These are phyloP conservation scores for Meyerozyma elateridarum DNA, from an alignment of 1,139 yeast species.

Conservation along the genomic window DNA sequence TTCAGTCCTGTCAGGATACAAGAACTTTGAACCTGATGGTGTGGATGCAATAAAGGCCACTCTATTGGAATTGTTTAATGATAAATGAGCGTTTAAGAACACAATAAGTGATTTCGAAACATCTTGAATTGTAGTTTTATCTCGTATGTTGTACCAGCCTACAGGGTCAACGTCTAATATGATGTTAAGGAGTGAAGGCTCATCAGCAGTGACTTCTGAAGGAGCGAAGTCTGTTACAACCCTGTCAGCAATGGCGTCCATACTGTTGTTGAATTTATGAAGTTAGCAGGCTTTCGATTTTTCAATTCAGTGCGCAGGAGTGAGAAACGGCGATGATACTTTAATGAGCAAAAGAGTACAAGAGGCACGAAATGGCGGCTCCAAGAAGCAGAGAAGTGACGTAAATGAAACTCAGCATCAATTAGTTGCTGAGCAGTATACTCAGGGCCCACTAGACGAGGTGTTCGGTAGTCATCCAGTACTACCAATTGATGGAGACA, in stretches of 20 bases:
- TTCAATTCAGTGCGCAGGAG: too few species aligned
- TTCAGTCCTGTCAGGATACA: constrained; percentile 56
- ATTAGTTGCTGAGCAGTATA: neutral
- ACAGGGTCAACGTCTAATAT: constrained; percentile 74
- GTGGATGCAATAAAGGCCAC: constrained; percentile 83
- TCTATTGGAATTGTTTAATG: constrained; percentile 78
- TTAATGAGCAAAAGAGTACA: neutral
- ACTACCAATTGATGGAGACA: constrained; percentile 12
- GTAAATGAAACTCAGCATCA: neutral
- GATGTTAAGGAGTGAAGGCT: constrained; percentile 77
- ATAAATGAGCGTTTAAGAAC: constrained; percentile 78
- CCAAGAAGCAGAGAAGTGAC: neutral
- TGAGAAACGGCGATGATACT: too few species aligned
- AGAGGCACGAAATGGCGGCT: neutral
- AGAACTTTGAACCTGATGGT: constrained; percentile 61
- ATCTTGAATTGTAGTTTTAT: constrained; percentile 45
- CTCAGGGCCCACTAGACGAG: constrained; percentile 13
- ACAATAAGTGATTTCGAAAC: constrained; percentile 61
- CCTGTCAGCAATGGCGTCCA: constrained; percentile 77
- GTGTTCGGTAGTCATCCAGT: constrained; percentile 14
- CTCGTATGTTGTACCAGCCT: constrained; percentile 61
- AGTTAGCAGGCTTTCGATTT: neutral
- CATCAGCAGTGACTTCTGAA: constrained; percentile 43
- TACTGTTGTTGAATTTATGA: constrained; percentile 14
- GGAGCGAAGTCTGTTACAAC: constrained; percentile 47